These are phyloP conservation scores for Citrullus colocynthis DNA, from an alignment of 306 rosid species.

Conservation along the genomic window DNA sequence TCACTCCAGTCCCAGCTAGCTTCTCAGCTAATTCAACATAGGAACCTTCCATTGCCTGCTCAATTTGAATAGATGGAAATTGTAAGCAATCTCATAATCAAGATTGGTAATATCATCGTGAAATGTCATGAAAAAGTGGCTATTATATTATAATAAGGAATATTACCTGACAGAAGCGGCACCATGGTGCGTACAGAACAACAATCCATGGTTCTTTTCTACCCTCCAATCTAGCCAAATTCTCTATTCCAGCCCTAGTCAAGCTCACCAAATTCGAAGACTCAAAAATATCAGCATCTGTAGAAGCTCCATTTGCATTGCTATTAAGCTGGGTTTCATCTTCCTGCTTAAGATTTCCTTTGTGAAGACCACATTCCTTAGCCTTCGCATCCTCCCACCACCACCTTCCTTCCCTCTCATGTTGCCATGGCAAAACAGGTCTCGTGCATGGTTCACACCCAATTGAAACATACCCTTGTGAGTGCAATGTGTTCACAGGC, in stretches of 20 bases:
- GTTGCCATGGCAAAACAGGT: slow-evolving; percentile 92
- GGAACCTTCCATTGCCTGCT: slow-evolving; percentile 70
- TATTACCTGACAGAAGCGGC: slow-evolving; percentile 73
- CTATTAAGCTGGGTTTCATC: slow-evolving; percentile 32
- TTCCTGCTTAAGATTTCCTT: slow-evolving; percentile 71
- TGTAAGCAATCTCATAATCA: not conserved
- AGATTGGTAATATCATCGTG: not conserved
- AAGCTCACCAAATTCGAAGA: slow-evolving; percentile 45
- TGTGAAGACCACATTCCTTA: slow-evolving; percentile 98
- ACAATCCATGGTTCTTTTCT: slow-evolving; percentile 67
- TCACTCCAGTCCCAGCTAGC: slow-evolving; percentile 51
- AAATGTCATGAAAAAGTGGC: not conserved
- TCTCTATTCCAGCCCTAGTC: slow-evolving; percentile 67
- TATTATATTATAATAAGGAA: not conserved
- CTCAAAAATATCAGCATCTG: slow-evolving; percentile 45
- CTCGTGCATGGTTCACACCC: slow-evolving; percentile 98
- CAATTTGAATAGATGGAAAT: not conserved
- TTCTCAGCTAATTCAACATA: slow-evolving; percentile 62
- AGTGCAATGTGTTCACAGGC: slow-evolving; percentile 77
- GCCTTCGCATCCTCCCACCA: slow-evolving; percentile 99
- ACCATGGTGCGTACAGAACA: slow-evolving; percentile 94
- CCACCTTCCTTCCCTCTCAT: slow-evolving; percentile 99
- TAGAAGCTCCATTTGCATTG: slow-evolving; percentile 23
- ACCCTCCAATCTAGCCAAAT: slow-evolving; percentile 44
- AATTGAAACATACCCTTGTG: slow-evolving; percentile 69